A percentile compares a stretch with the other conserved stretches of the same genome.
Conservation (phyloP, 345 rosid species). For the Noccaea caerulescens region DNA sequence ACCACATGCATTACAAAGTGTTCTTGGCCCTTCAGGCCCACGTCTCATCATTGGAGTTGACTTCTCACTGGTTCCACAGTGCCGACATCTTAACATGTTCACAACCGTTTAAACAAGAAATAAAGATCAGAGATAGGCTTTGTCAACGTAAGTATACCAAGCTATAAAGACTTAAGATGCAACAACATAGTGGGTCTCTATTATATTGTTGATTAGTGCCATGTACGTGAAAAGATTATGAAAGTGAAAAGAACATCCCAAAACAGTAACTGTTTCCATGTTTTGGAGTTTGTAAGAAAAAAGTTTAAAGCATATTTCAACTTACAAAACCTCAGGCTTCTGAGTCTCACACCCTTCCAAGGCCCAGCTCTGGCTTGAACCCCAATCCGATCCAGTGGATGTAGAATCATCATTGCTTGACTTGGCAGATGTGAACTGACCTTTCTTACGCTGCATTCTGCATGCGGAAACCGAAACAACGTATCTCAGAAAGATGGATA, state of each 20-base stretch:
- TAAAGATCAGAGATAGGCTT: conserved; percentile 19
- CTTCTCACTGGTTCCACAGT: conserved; percentile 66
- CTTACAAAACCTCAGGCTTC: conserved; percentile 58
- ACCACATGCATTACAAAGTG: conserved; percentile 77
- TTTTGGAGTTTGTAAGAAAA: not conserved
- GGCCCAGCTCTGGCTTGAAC: conserved; percentile 56
- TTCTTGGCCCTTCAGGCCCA: conserved; percentile 78
- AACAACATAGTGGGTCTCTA: conserved; percentile 3
- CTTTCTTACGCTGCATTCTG: conserved; percentile 72
- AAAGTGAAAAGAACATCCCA: conserved; percentile 3
- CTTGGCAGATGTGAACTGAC: conserved; percentile 67
- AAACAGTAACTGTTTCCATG: conserved; percentile 21
- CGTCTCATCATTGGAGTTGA: conserved; percentile 75
- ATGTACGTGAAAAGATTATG: conserved; percentile 17
- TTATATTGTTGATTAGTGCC: not conserved
- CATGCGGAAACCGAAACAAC: conserved; percentile 20
- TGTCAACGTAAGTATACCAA: conserved; percentile 11
- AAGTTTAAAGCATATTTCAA: conserved; percentile 22
- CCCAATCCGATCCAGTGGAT: conserved; percentile 53
- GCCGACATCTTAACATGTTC: conserved; percentile 55
- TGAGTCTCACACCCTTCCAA: conserved; percentile 55
- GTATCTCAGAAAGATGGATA: conserved; percentile 16
- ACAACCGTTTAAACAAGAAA: conserved; percentile 19
- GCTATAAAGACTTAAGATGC: conserved; percentile 22
- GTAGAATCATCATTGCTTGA: conserved; percentile 59